Evolutionary conservation across 371 early-diverging fungal species (phyloP), one percentile per base, ranked within the genome.

Genomic region (Fennellomyces sp.): DNA sequence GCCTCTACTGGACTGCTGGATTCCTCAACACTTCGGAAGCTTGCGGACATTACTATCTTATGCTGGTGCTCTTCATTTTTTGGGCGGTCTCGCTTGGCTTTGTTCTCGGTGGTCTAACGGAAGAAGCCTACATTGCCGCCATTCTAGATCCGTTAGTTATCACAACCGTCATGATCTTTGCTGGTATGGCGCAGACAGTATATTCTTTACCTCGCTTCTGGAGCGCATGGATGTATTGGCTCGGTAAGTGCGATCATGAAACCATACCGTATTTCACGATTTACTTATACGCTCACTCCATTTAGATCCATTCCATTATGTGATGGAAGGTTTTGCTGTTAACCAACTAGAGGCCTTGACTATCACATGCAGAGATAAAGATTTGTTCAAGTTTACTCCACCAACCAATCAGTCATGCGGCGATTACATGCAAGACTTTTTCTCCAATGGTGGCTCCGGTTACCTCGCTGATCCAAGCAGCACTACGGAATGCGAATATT

Each of bases 141-240:
- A 60, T 89, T 51, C 33, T 88, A 50, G 82, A 84, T 36, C 88
- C 91, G 4, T 73, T 89, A 49, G 68, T 88, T 39, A 73, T 84
- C 49, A 76, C 86, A 0, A 64, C 85, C 53, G 74, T 88, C 36
- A 70, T 79, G 53, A 66, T 90, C 38, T 88, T 87, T 70, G 76
- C 78, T 41, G 89, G 89, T 64, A 68, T 88, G 45, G 77, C 87
- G 56, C 81, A 88, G 36, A 78, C 85, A 2, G 66, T 72, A 29
- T 12, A 42, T 2, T 62, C 73, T 5, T 86, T 90, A 83, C 89
- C 89, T 2, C 60, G 61, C 31, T 88, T 92, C 71, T 90, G 88
- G 87, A 69, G 80, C 10, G 50, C 69, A 0, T 88, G 88, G 88
- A 81, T 92, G 76, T 89, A 88, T 67, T 85, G 82, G 78, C 56